Conservation (phyloP, 768 basidiomycete species). For the Hemileccinum rubropunctum region DNA sequence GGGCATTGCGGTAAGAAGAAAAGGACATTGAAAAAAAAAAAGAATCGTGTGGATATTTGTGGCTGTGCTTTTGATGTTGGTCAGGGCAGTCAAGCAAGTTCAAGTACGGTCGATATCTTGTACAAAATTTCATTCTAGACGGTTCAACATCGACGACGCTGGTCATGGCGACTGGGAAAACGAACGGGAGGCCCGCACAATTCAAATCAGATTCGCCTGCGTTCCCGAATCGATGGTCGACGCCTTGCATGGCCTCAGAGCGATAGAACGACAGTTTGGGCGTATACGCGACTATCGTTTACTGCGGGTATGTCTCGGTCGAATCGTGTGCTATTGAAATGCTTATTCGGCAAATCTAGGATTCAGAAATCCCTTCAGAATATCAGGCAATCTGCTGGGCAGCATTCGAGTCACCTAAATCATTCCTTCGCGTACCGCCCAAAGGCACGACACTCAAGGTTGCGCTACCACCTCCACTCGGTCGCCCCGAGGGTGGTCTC, state of each 20-base stretch:
- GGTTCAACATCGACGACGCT: conserved; percentile 24
- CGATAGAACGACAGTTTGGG: conserved; percentile 55
- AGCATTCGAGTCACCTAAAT: conserved; percentile 44
- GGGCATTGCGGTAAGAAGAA: conserved; percentile 48
- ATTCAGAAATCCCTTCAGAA: conserved; percentile 41
- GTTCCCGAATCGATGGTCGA: conserved; percentile 47
- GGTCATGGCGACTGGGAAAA: conserved; percentile 18
- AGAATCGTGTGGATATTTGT: not conserved
- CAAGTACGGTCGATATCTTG: not conserved
- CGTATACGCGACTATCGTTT: conserved; percentile 43
- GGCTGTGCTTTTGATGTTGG: conserved; percentile 24
- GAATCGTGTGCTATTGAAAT: not conserved
- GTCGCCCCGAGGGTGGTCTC: conserved; percentile 30
- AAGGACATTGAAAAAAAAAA: conserved; percentile 21
- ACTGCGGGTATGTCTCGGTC: conserved; percentile 35
- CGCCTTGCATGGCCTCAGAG: conserved; percentile 49
- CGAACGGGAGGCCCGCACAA: conserved; percentile 23
- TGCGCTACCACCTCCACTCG: conserved; percentile 22
- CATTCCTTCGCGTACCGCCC: conserved; percentile 35
- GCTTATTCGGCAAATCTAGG: conserved; percentile 33
- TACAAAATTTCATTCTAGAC: conserved; percentile 2
- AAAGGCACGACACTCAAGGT: conserved; percentile 32
- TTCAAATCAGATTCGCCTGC: conserved; percentile 41
- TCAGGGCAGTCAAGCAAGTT: conserved; percentile 4
- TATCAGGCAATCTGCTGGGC: conserved; percentile 45